phyloP scores from a whole-genome alignment of 441 rosid species.

The Geranium incanum region DNA sequence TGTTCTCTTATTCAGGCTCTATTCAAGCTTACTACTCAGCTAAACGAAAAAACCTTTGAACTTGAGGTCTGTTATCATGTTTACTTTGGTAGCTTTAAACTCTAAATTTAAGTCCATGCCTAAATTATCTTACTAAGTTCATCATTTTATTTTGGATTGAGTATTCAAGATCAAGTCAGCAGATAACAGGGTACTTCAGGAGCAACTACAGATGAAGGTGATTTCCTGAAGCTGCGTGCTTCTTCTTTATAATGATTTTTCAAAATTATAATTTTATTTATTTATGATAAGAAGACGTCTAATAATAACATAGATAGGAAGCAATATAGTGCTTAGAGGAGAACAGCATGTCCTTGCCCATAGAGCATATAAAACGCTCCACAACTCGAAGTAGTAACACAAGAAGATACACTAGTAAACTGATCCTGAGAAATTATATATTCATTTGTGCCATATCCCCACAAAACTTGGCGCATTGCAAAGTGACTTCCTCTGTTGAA shows the following conservation, averaged over 20 bases:
- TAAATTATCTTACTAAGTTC: conserved; percentile 22
- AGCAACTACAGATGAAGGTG: conserved; percentile 81
- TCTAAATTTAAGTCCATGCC: conserved; percentile 9
- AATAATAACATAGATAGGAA: neutral
- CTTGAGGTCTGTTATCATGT: conserved; percentile 59
- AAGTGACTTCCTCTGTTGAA: neutral
- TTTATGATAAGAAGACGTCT: neutral
- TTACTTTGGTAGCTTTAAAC: conserved; percentile 10
- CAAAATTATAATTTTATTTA: conserved; percentile 9
- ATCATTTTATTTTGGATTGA: conserved; percentile 17
- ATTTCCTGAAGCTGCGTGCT: conserved; percentile 16
- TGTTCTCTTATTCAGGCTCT: conserved; percentile 46
- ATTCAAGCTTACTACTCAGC: conserved; percentile 65
- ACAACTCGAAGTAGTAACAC: too few species aligned
- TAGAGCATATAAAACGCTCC: too few species aligned
- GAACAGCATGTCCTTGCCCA: too few species aligned
- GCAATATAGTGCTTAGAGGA: too few species aligned
- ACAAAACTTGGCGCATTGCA: neutral
- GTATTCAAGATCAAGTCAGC: conserved; percentile 72
- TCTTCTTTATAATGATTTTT: neutral
- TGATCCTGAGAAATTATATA: too few species aligned
- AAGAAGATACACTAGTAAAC: too few species aligned
- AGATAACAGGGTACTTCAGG: conserved; percentile 88
- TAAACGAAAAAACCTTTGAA: conserved; percentile 76
- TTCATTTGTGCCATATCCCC: too few species aligned